Base-by-base conservation (phyloP, 306 rosid species). In the Acacia acuminata region DNA sequence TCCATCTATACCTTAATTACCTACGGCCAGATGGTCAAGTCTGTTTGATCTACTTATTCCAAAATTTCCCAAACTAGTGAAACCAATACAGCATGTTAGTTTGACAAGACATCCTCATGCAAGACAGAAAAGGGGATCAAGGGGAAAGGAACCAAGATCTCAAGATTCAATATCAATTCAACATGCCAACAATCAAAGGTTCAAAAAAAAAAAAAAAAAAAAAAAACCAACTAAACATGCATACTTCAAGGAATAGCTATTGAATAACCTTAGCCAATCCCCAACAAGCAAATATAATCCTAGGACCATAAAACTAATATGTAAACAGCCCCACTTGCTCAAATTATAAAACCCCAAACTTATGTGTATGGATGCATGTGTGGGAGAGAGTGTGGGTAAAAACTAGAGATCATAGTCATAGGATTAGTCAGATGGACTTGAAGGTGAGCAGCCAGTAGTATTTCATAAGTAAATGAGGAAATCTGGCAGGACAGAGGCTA, bases 341-440 rank as follows among this genome's bases (percentile, higher is more conserved):
- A 66, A 32, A 66, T 15, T 13, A 66, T 36, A 66, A 66, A 66
- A 36, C 71, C 67, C 13, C 17, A 61, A 16, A 58, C 65, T n/a
- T 22, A 58, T 3, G 32, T n/a, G n/a, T 56, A 3, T 32, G 19
- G 32, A 5, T 61, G 36, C 4, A 3, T 55, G 25, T 55, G 61
- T 6, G 61, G 1, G 7, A 10, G 17, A 22, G 67, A 10, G 67
- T 11, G 36, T 61, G 67, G 36, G 14, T 15, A 65, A 16, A 65
- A 68, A 20, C 68, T 61, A 75, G 38, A 40, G 63, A 51, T 69
- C 51, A 55, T 30, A 48, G 81, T 61, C 51, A 55, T 40, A 60
- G 81, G 70, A 75, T 61, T 79, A 27, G 44, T 60, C 27, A 64
- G 77, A 65, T 71, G 68, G 79, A 77, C 82, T 72, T 81, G 82